Evolutionary conservation across 495 filamentous ascomycete species (phyloP).

Genomic region (Talaromyces liani): DNA sequence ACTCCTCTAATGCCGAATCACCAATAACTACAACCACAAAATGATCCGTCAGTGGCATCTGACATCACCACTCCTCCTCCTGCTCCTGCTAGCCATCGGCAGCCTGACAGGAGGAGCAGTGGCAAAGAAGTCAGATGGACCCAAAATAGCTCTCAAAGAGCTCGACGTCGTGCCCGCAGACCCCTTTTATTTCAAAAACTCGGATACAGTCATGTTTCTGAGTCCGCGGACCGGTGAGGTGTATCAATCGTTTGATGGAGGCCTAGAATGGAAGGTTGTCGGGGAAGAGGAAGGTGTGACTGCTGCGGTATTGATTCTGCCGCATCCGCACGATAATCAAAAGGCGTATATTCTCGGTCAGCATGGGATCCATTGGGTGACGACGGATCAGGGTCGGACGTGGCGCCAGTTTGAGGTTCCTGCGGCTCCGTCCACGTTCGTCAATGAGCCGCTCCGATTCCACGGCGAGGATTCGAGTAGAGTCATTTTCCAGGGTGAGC

Average conservation of each 20-base stretch:
- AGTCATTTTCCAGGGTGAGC: constrained; percentile 70
- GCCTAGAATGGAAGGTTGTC: constrained; percentile 61
- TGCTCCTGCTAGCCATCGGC: constrained; percentile 26
- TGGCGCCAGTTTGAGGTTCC: constrained; percentile 67
- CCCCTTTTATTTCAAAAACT: constrained; percentile 82
- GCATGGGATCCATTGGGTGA: constrained; percentile 66
- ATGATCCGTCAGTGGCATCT: constrained; percentile 38
- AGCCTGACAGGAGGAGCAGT: constrained; percentile 1
- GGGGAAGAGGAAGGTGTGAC: constrained; percentile 51
- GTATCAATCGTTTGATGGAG: constrained; percentile 70
- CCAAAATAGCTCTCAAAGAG: constrained; percentile 41
- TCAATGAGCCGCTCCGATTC: constrained; percentile 51
- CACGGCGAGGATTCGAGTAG: constrained; percentile 74
- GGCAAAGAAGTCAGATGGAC: constrained; percentile 42
- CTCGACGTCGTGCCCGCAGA: constrained; percentile 55
- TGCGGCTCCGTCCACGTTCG: constrained; percentile 34
- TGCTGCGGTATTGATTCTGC: constrained; percentile 48
- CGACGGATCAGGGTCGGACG: constrained; percentile 66
- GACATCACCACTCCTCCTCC: constrained; percentile 12
- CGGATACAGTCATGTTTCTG: constrained; percentile 64
- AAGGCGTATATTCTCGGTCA: constrained; percentile 70
- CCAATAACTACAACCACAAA: background rate
- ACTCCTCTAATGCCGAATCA: background rate
- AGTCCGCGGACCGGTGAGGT: constrained; percentile 48
- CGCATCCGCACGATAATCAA: constrained; percentile 70